These are phyloP conservation scores for Rhodomyrtus psidioides DNA, from an alignment of 441 rosid species.

Conservation along the genomic window DNA sequence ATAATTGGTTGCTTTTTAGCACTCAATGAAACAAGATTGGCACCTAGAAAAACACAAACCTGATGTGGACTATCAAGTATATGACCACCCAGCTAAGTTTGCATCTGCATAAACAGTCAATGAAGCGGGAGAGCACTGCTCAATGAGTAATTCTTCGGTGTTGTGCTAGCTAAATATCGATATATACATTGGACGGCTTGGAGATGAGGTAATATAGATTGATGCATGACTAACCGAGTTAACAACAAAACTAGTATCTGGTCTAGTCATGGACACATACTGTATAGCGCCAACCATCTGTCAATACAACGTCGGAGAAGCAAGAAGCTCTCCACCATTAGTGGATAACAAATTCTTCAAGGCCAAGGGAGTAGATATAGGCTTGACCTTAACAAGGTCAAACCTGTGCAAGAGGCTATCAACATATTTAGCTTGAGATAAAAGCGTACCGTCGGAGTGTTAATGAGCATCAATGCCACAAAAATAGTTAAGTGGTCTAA, in stretches of 20 bases:
- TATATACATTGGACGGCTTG: not conserved
- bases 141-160: not conserved
- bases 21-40: not conserved
- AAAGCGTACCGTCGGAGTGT: not conserved
- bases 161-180: not conserved
- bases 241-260: not conserved
- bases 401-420: not conserved
- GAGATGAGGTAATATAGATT: not conserved
- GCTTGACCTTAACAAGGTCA: not conserved
- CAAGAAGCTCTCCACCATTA: not conserved
- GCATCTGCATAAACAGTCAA: not conserved
- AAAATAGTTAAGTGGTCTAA: not conserved
- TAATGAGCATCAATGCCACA: not conserved
- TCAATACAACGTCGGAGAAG: not conserved
- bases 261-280: not conserved
- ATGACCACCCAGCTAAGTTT: not conserved
- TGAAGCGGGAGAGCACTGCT: not conserved
- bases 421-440: not conserved
- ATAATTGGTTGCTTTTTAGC: not conserved
- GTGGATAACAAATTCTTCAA: rapidly evolving
- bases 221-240: not conserved
- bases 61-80: not conserved
- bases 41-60: not conserved
- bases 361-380: not conserved
- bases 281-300: not conserved